Base-by-base conservation (phyloP, 805 yeast genomes). In the Cyberlindnera samutprakarnensis region DNA sequence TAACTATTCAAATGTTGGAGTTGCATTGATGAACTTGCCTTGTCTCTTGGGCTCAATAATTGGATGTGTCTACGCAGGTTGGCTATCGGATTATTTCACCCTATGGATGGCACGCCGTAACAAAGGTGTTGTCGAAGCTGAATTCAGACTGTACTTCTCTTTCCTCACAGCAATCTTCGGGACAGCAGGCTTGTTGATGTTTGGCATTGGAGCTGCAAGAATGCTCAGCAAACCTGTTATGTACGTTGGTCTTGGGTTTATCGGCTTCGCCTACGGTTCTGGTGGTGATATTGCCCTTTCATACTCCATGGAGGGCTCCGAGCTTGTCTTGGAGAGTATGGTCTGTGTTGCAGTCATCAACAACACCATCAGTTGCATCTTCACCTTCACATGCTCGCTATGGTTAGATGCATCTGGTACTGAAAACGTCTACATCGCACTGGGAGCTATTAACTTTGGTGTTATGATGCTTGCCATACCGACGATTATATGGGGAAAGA, bases 11-110 rank as follows among this genome's bases (percentile, higher is more conserved):
- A 68, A 76, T 43, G 66, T 70, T 6, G 82, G 77, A 23, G 84
- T 82, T 17, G 87, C 86, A 0, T 48, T 81, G 25, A 79, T 81
- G 87, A 80, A 81, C 45, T 64, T 81, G 15, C 87, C 90, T 1
- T 69, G 78, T 35, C 58, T 75, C 25, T 66, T 75, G 30, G 85
- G 85, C 27, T 80, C 85, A 2, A 52, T 73, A 18, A 60, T 78
- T 37, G 85, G 84, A 4, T 77, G 83, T 63, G 41, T 75, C 17
- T 72, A 73, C 41, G 81, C 84, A 2, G 84, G 85, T 39, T 48
- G 64, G 17, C 31, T 75, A 16, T 69, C 78, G 18, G 85, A 78
- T 49, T 60, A 66, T 50, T 72, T 75, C 51, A 79, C 77, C 10
- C 49, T 72, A 14, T 69, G 73, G 73, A 51, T 70, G 60, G 79